phyloP scores from a whole-genome alignment of 352 stramenopile genomes.

The Globisporangium nodosum region DNA sequence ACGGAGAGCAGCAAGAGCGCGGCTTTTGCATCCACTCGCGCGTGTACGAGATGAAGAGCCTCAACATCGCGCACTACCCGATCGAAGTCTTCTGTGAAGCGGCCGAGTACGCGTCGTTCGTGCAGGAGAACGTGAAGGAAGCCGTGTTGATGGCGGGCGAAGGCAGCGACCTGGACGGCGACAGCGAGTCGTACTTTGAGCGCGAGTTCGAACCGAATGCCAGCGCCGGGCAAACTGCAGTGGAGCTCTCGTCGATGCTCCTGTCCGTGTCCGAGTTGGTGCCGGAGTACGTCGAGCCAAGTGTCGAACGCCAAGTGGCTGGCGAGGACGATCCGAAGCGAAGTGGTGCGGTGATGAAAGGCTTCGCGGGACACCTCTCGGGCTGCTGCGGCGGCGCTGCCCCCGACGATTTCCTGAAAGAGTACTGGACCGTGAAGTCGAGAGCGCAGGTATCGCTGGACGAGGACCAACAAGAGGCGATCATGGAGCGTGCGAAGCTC shows the following conservation, averaged over 20 bases:
- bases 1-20: conserved; percentile 60
- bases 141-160: conserved; percentile 20
- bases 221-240: conserved; percentile 34
- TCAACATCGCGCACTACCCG: conserved; percentile 57
- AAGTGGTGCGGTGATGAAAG: conserved; percentile 43
- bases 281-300: conserved; percentile 30
- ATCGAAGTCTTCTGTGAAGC: conserved; percentile 68
- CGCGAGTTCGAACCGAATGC: conserved; percentile 59
- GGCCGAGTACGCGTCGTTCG: conserved; percentile 64
- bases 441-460: conserved; percentile 22
- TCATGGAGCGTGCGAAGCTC: conserved; percentile 3
- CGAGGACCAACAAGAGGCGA: conserved; percentile 16
- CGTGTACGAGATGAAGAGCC: conserved; percentile 65
- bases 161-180: conserved; percentile 6
- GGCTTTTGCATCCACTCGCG: conserved; percentile 69
- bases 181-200: conserved; percentile 39
- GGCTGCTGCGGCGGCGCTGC: conserved; percentile 33
- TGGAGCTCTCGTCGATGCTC: conserved; percentile 52
- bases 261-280: conserved; percentile 34
- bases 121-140: conserved; percentile 69
- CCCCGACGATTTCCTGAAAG: conserved; percentile 66
- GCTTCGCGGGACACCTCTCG: conserved; percentile 59
- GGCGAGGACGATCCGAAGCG: conserved; percentile 23
- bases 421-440: conserved; percentile 68
- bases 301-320: conserved; percentile 7